Evolutionary conservation across 768 basidiomycete species (phyloP).

Genomic region (Mycena epipterygia): DNA sequence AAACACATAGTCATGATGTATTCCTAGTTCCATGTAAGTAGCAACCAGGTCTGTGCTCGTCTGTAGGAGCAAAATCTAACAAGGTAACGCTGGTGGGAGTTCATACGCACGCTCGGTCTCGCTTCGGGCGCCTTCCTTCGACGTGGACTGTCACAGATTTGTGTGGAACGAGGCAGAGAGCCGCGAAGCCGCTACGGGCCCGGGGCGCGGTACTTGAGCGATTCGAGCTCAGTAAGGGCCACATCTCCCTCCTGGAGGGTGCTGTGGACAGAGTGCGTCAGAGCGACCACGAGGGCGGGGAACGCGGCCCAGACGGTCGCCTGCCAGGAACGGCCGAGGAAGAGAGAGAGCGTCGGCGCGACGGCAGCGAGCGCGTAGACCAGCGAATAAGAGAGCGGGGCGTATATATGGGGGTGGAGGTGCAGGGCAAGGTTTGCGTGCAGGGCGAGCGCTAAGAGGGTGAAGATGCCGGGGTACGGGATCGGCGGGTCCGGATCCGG

Average conservation of each 20-base stretch:
- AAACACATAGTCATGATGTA: no score
- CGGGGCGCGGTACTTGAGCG: slow-evolving; percentile 65
- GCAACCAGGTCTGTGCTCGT: no score
- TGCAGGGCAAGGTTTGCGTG: slow-evolving; percentile 64
- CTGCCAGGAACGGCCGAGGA: slow-evolving; percentile 65
- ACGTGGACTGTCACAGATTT: no score
- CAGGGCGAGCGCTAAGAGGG: slow-evolving; percentile 62
- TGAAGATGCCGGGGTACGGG: slow-evolving; percentile 60
- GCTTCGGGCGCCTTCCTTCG: no score
- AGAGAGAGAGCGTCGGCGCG: slow-evolving; percentile 62
- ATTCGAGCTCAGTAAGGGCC: slow-evolving; percentile 64
- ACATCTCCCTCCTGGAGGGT: slow-evolving; percentile 60
- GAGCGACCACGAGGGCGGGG: slow-evolving; percentile 56
- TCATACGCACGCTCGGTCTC: no score
- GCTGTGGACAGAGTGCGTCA: slow-evolving; percentile 60
- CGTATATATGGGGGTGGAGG: slow-evolving; percentile 53
- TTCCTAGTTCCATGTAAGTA: no score
- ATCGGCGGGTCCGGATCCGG: slow-evolving; percentile 47
- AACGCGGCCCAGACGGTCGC: slow-evolving; percentile 67
- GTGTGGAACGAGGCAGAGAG: no score
- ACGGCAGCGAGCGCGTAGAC: slow-evolving; percentile 59
- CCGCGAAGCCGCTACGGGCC: slow-evolving; percentile 50
- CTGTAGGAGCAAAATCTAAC: no score
- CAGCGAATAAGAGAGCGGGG: slow-evolving; percentile 45
- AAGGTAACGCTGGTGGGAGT: no score